These are phyloP conservation scores for Daldinia bambusicola DNA, from an alignment of 495 filamentous ascomycete genomes.

Conservation along the genomic window DNA sequence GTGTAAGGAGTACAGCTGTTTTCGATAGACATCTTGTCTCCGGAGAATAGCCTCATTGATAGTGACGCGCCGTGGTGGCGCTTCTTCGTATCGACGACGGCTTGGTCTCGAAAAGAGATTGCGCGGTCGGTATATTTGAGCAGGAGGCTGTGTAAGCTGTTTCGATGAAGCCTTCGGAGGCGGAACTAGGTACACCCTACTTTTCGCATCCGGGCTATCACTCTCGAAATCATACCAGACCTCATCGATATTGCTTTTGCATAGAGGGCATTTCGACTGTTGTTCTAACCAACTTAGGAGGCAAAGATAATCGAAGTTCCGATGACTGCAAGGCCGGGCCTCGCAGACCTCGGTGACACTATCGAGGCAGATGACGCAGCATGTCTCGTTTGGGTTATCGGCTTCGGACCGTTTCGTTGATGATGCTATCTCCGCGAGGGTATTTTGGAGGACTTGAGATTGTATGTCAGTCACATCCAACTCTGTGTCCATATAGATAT, in stretches of 20 bases:
- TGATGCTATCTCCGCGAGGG: constrained; percentile 57
- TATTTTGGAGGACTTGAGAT: constrained; percentile 58
- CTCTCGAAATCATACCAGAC: constrained; percentile 72
- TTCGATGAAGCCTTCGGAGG: constrained; percentile 33
- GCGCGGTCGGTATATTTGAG: constrained; percentile 10
- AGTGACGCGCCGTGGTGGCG: constrained; percentile 38
- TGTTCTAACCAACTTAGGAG: constrained; percentile 84
- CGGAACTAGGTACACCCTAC: constrained; percentile 57
- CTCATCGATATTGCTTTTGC: constrained; percentile 73
- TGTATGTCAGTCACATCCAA: constrained; percentile 48
- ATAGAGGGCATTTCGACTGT: constrained; percentile 78
- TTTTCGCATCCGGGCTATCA: constrained; percentile 63
- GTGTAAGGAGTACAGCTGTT: constrained; percentile 81
- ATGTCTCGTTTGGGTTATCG: constrained; percentile 47
- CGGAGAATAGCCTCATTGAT: constrained; percentile 69
- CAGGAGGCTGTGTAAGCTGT: constrained; percentile 16
- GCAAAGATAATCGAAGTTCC: constrained; percentile 85
- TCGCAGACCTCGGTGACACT: constrained; percentile 74
- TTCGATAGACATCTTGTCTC: constrained; percentile 78
- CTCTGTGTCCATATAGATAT: constrained; percentile 48
- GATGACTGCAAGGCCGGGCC: constrained; percentile 79
- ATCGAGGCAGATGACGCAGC: constrained; percentile 81
- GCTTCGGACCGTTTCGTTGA: constrained; percentile 33
- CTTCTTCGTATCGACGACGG: constrained; percentile 38
- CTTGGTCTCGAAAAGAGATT: constrained; percentile 13